Conservation (phyloP, 2,329 filamentous ascomycete species). For the Exophiala calicioides region DNA sequence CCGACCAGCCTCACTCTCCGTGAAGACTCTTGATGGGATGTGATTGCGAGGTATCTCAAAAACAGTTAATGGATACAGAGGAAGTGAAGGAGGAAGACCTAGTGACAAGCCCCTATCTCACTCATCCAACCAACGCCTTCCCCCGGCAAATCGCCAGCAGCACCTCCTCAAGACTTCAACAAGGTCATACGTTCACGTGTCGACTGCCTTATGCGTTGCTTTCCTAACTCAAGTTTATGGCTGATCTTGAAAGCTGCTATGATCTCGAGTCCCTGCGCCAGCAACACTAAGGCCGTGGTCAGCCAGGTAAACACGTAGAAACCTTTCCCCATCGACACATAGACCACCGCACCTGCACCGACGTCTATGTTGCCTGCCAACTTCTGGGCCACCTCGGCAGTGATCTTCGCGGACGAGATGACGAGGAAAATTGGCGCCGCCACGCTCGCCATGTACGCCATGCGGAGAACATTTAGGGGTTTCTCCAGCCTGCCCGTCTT, state of each 20-base stretch:
- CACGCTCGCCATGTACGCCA: constrained; percentile 6
- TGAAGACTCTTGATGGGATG: too few relatives aligned
- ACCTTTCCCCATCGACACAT: constrained; percentile 2
- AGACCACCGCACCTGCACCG: not conserved
- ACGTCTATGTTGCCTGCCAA: not conserved
- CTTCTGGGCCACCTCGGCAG: constrained; percentile 1
- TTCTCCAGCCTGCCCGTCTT: not conserved
- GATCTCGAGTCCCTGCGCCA: constrained; percentile 4
- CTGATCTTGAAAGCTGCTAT: constrained; percentile 6
- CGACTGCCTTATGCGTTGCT: too few relatives aligned
- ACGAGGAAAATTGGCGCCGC: constrained; percentile 1
- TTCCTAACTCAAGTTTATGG: too few relatives aligned
- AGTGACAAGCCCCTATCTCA: too few relatives aligned
- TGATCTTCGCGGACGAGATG: constrained; percentile 13
- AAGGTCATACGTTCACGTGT: too few relatives aligned
- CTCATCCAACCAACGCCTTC: too few relatives aligned
- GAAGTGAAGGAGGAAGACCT: too few relatives aligned
- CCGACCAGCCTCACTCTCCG: too few relatives aligned
- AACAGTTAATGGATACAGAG: too few relatives aligned
- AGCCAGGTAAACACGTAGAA: constrained; percentile 7
- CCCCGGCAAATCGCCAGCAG: too few relatives aligned
- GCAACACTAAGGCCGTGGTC: constrained; percentile 2
- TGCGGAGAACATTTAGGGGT: constrained; percentile 1
- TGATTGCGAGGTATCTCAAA: too few relatives aligned
- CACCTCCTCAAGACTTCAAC: too few relatives aligned